phyloP scores from a whole-genome alignment of 2,329 filamentous ascomycete genomes.

The Eutypa lata region DNA sequence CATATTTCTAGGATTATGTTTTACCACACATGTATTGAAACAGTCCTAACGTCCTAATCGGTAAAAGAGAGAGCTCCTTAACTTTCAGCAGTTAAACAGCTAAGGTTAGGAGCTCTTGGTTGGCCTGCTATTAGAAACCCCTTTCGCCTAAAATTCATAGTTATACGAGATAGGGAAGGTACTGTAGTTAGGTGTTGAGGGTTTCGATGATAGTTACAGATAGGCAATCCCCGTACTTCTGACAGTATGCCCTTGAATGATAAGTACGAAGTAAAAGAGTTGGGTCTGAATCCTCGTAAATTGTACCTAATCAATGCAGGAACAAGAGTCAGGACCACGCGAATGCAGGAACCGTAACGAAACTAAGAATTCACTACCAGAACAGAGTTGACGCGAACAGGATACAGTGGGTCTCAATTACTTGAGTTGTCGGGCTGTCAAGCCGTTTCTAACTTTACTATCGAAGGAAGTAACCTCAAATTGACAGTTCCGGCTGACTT shows the following conservation, averaged over 20 bases:
- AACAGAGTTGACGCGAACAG: too few relatives aligned
- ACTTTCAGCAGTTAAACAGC: background rate
- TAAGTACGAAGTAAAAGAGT: too few relatives aligned
- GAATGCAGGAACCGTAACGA: background rate
- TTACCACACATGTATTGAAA: background rate
- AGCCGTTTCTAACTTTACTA: too few relatives aligned
- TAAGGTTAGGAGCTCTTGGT: background rate
- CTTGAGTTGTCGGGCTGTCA: too few relatives aligned
- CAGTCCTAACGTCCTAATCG: background rate
- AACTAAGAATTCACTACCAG: background rate
- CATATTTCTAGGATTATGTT: background rate
- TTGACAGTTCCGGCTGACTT: too few relatives aligned
- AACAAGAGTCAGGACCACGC: background rate
- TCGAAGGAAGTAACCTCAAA: too few relatives aligned
- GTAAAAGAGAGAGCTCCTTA: background rate
- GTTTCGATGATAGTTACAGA: too few relatives aligned
- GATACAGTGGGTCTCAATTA: too few relatives aligned
- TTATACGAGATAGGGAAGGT: background rate
- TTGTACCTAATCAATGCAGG: background rate
- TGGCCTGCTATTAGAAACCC: background rate
- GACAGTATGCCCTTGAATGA: too few relatives aligned
- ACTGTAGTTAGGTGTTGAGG: too few relatives aligned
- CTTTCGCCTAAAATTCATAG: background rate
- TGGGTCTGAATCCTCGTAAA: too few relatives aligned
- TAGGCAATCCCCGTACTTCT: too few relatives aligned